Evolutionary conservation across 2,329 filamentous ascomycete species (phyloP).

Genomic region (Ophiostoma perfectum): DNA sequence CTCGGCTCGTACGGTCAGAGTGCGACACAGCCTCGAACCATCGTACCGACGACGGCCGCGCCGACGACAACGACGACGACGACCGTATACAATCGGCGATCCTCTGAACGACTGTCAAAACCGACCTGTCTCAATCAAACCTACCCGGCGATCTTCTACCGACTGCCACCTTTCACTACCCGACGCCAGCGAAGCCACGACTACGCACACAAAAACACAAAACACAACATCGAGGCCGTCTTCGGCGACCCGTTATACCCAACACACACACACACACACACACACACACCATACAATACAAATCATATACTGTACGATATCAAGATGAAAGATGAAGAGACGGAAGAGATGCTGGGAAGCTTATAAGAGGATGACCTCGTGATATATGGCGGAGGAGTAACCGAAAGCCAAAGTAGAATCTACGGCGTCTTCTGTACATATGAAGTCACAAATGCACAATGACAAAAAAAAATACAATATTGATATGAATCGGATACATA

Average conservation of each 20-base stretch:
- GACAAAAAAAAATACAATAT: not conserved
- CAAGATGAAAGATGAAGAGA: not conserved
- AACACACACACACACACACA: constrained; percentile 9
- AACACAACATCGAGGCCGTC: not conserved
- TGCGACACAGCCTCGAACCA: no score
- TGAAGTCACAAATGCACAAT: not conserved
- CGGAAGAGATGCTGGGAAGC: not conserved
- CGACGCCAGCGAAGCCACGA: not conserved
- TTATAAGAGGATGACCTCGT: not conserved
- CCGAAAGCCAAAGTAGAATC: no score
- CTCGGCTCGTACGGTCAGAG: no score
- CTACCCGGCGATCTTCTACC: not conserved
- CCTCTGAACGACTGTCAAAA: no score
- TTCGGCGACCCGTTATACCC: constrained; percentile 10
- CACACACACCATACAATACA: not conserved
- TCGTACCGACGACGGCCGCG: no score
- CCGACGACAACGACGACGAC: no score
- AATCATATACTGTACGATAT: constrained; percentile 11
- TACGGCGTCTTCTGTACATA: no score
- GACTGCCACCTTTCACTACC: not conserved
- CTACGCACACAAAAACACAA: not conserved
- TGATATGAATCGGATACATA: constrained; percentile 3
- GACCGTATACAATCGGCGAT: no score
- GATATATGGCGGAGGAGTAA: not conserved
- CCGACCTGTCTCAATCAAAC: no score